Conservation (phyloP, 2,329 filamentous ascomycete species). For the Neofusicoccum sp. region DNA sequence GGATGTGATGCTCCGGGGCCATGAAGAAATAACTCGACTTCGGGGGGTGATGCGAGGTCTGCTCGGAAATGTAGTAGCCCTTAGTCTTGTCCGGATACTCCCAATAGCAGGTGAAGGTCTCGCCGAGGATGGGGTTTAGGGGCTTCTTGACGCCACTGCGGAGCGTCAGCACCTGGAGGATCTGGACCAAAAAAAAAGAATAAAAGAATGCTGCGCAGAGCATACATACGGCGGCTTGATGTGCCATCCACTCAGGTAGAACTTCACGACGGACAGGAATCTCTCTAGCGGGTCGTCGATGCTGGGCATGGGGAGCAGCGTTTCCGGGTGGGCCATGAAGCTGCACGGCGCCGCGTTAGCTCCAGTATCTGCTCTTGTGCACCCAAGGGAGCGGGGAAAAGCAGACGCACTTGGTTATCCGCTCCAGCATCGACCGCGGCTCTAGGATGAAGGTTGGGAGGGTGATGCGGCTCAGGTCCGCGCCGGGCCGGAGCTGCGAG, state of each 20-base stretch:
- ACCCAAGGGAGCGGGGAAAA: not conserved
- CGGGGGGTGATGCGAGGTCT: conserved; percentile 96
- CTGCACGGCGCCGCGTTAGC: conserved; percentile 51
- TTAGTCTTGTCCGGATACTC: conserved; percentile 80
- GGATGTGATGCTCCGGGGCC: conserved; percentile 89
- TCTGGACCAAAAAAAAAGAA: not conserved
- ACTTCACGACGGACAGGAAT: conserved; percentile 95
- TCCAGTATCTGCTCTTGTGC: conserved; percentile 21
- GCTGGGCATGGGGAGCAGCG: conserved; percentile 81
- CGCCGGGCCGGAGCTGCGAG: conserved; percentile 91
- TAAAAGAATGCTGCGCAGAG: conserved; percentile 11
- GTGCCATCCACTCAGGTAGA: conserved; percentile 98
- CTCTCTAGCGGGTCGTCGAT: conserved; percentile 88
- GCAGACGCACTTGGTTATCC: conserved; percentile 86
- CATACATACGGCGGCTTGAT: conserved; percentile 86
- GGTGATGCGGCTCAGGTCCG: conserved; percentile 91
- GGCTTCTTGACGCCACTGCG: conserved; percentile 94
- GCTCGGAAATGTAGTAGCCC: conserved; percentile 95
- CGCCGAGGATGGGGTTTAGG: conserved; percentile 92
- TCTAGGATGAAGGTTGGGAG: conserved; percentile 98
- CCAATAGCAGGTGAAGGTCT: conserved; percentile 96
- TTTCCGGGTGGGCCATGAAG: conserved; percentile 99
- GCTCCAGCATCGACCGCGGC: conserved; percentile 95
- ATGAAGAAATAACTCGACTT: conserved; percentile 99
- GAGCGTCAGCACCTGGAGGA: not conserved